Base-by-base conservation (phyloP, 176 grass and related monocot species). In the Metroxylon sagu region DNA sequence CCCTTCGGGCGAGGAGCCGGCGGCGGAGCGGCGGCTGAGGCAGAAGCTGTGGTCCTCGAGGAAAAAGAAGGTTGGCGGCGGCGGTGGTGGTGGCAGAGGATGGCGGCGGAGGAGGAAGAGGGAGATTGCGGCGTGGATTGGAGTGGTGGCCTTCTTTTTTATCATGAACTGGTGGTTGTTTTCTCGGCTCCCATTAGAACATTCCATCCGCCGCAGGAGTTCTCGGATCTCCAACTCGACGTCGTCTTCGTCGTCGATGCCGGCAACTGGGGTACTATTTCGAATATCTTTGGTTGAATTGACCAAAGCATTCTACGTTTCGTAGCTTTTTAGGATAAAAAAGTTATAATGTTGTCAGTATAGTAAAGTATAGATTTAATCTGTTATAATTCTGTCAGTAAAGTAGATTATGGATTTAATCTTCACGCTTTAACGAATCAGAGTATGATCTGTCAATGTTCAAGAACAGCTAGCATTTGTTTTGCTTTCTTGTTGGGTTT, bases 161-260 rank as follows among this genome's bases (percentile, higher is more conserved):
- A n/a, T 85, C 76, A 97, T 92, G 93, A 97, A 97, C 78, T 97
- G 93, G 93, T 97, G 87, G 87, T 91, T 97, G 87, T 97, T 97
- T 78, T 97, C 92, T 62, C 81, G 75, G n/a, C 82, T 97, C 25
- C 87, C 35, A 43, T 43, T 43, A 97, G 64, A 87, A 91, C 74
- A 79, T 80, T n/a, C 62, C 81, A 18, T 67, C 14, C 53, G 65
- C 21, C 19, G 53, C 26, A 49, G 71, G 6, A 49, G 58, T 35
- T 61, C 84, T 2, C 54, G 52, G 35, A 59, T 77, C 18, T 71
- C 74, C 30, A 68, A 27, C 30, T 5, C n/a, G 25, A 74, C 54
- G 16, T 21, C 60, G 5, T 7, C 25, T 4, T 48, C 25, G 18
- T 19, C 19, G 5, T 31, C 26, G 21, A 25, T 49, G n/a, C 25